Evolutionary conservation across 2,329 filamentous ascomycete species (phyloP).

Genomic region (Diaporthe ampelina): DNA sequence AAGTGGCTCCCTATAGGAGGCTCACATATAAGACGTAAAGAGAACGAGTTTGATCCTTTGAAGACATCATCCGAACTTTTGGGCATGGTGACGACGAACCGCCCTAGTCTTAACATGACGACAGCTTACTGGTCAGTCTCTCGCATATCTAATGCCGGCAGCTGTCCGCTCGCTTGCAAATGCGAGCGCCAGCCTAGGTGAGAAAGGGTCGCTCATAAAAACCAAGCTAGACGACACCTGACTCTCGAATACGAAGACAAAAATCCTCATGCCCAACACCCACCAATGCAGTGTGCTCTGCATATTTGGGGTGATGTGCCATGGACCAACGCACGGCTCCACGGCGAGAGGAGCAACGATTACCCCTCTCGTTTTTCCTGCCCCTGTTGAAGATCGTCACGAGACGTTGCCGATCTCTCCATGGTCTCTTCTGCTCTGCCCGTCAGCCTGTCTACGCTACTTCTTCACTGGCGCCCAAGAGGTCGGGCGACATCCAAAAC

Average conservation of each 20-base stretch:
- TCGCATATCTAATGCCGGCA: background rate
- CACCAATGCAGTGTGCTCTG: constrained; percentile 27
- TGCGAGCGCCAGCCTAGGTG: background rate
- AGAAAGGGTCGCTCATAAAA: constrained; percentile 19
- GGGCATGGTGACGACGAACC: background rate
- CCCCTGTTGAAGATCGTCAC: constrained; percentile 27
- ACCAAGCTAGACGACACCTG: constrained; percentile 24
- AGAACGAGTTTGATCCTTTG: background rate
- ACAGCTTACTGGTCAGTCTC: background rate
- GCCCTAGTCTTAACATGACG: background rate
- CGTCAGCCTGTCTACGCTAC: background rate
- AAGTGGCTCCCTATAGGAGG: background rate
- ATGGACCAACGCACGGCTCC: background rate
- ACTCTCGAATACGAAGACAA: constrained; percentile 25
- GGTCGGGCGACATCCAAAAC: background rate
- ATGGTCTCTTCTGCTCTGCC: background rate
- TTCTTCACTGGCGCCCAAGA: background rate
- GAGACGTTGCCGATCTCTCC: constrained; percentile 11
- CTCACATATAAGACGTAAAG: background rate
- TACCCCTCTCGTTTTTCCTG: constrained; percentile 26
- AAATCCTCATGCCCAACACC: constrained; percentile 7
- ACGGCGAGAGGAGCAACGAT: constrained; percentile 10
- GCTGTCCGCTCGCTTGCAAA: constrained; percentile 6
- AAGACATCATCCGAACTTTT: background rate
- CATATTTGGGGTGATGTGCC: background rate